These are phyloP conservation scores for Mycena latifolia DNA, from an alignment of 768 basidiomycete genomes.

Conservation along the genomic window DNA sequence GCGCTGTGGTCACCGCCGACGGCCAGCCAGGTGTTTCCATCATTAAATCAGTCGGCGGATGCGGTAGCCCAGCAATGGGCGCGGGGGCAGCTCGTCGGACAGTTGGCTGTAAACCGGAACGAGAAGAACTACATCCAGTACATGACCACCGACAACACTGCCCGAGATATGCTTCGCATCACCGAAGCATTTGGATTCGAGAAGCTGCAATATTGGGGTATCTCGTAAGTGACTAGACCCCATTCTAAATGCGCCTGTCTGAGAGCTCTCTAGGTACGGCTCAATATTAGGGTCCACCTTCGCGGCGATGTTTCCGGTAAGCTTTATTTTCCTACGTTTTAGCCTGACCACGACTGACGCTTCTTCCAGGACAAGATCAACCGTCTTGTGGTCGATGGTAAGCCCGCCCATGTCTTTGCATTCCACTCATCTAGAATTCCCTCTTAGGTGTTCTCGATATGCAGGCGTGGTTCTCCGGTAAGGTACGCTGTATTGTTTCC, in stretches of 20 bases:
- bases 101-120: constrained; percentile 10
- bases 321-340: no score
- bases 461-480: constrained; percentile 7
- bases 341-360: no score
- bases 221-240: constrained; percentile 4
- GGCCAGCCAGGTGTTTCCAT: no score
- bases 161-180: constrained; percentile 31
- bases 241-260: no score
- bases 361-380: constrained; percentile 26
- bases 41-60: constrained; percentile 8
- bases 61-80: constrained; percentile 15
- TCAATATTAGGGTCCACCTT: constrained; percentile 8
- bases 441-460: constrained; percentile 1
- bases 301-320: constrained; percentile 19
- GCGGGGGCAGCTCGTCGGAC: constrained; percentile 4
- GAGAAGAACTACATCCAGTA: background rate
- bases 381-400: constrained; percentile 23
- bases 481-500: background rate
- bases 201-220: constrained; percentile 29
- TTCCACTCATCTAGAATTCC: background rate
- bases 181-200: constrained; percentile 13
- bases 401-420: background rate
- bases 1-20: constrained; percentile 1
- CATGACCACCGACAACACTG: constrained; percentile 23
- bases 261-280: constrained; percentile 3